Percentiles rank a stretch among this genome's conserved stretches.
phyloP scores from a whole-genome alignment of 2,329 filamentous ascomycete genomes.

The Rhynchosporium agropyri region DNA sequence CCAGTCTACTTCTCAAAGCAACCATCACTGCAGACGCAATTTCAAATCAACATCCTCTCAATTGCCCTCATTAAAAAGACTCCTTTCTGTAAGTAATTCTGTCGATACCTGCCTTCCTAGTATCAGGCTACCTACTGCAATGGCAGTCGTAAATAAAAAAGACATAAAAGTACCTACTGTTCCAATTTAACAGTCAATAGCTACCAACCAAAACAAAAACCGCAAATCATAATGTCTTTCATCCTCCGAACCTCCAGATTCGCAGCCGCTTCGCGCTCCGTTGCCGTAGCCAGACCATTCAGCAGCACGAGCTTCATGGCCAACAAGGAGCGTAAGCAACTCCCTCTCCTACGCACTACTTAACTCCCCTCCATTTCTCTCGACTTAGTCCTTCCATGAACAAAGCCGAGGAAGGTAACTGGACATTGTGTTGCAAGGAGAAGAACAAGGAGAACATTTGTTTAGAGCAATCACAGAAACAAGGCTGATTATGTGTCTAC shows the following conservation, averaged over 20 bases:
- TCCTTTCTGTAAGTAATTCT: too few relatives aligned
- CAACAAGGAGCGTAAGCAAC: constrained; percentile 41
- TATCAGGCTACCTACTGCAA: too few relatives aligned
- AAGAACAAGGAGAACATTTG: background rate
- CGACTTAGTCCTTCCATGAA: too few relatives aligned
- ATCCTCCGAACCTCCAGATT: constrained; percentile 31
- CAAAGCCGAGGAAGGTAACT: too few relatives aligned
- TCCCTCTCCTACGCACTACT: background rate
- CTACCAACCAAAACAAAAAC: constrained; percentile 42
- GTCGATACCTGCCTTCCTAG: too few relatives aligned
- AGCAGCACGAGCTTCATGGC: constrained; percentile 25
- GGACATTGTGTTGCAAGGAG: too few relatives aligned
- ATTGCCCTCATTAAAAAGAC: too few relatives aligned
- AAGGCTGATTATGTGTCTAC: too few relatives aligned
- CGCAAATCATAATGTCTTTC: constrained; percentile 46
- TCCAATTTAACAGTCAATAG: background rate
- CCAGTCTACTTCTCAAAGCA: background rate
- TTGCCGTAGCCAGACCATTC: constrained; percentile 30
- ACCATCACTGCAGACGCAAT: constrained; percentile 1
- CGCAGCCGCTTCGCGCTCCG: constrained; percentile 22
- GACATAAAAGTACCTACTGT: too few relatives aligned
- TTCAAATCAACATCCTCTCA: background rate
- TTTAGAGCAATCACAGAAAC: background rate
- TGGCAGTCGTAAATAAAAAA: too few relatives aligned
- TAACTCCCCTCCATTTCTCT: too few relatives aligned